Evolutionary conservation across 139 green algal genomes (phyloP).

Genomic region (Chlamydomonas schloesseri): DNA sequence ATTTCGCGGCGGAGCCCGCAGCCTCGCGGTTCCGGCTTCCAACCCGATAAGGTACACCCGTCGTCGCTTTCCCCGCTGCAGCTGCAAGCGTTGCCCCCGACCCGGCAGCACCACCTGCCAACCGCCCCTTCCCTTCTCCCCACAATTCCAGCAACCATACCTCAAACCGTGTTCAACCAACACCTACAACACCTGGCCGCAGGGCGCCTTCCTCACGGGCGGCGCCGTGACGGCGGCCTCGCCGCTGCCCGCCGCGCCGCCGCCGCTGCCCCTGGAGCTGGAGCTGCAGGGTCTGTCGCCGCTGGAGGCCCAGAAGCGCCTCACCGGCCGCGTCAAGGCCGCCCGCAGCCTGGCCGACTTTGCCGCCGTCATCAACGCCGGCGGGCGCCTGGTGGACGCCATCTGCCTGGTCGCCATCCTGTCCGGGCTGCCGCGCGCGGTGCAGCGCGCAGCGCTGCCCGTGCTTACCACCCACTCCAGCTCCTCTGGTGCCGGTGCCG

Average conservation of each 20-base stretch:
- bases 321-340: slow-evolving; percentile 39
- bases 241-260: not conserved
- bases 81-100: too few relatives aligned
- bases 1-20: not conserved
- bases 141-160: not conserved
- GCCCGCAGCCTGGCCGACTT: slow-evolving; percentile 33
- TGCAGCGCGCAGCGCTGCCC: slow-evolving; percentile 1
- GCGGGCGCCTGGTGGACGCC: slow-evolving; percentile 37
- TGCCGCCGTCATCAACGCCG: slow-evolving; percentile 9
- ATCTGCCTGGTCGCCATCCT: slow-evolving; percentile 40
- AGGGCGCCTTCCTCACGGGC: slow-evolving; percentile 10
- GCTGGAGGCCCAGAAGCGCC: slow-evolving; percentile 26
- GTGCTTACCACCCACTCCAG: not conserved
- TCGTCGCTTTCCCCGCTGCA: not conserved
- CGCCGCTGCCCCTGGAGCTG: slow-evolving; percentile 10
- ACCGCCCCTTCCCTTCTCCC: not conserved
- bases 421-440: slow-evolving; percentile 10
- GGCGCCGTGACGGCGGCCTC: not conserved
- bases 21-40: not conserved
- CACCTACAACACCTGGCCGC: too few relatives aligned
- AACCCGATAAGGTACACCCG: not conserved
- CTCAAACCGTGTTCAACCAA: too few relatives aligned
- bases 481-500: not conserved
- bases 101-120: not conserved
- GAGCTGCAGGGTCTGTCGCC: slow-evolving; percentile 41